These are phyloP conservation scores for Pleurotus salmoneostramineus DNA, from an alignment of 768 basidiomycete species.

Conservation along the genomic window DNA sequence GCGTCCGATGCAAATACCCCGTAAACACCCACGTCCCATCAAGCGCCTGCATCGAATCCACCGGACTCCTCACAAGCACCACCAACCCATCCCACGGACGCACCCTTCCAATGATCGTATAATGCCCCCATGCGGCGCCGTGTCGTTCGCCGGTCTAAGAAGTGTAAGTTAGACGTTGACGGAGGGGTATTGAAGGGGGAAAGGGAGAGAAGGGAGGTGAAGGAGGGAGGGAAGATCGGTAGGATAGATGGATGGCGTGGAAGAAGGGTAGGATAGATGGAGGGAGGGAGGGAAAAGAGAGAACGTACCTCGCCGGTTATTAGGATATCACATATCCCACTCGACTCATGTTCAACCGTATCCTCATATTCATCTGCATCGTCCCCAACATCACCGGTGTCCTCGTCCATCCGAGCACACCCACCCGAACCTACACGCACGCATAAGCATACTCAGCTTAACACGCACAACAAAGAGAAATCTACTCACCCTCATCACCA, in stretches of 20 bases:
- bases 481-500: slow-evolving; percentile 23
- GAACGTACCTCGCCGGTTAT: slow-evolving; percentile 44
- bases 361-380: slow-evolving; percentile 38
- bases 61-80: slow-evolving; percentile 40
- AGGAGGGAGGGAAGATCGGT: not conserved
- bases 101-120: slow-evolving; percentile 41
- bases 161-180: no score
- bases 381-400: slow-evolving; percentile 13
- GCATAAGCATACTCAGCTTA: no score
- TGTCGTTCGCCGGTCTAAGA: slow-evolving; percentile 40
- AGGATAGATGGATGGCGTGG: not conserved
- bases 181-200: no score
- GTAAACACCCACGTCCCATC: slow-evolving; percentile 47
- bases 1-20: slow-evolving; percentile 39
- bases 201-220: not conserved
- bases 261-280: not conserved
- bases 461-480: no score
- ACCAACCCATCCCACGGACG: slow-evolving; percentile 49
- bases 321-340: slow-evolving; percentile 47
- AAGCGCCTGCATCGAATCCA: slow-evolving; percentile 25
- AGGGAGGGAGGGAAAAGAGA: not conserved
- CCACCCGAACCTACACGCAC: no score
- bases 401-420: no score
- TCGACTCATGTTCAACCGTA: slow-evolving; percentile 27
- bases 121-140: slow-evolving; percentile 47